phyloP scores from a whole-genome alignment of 192 early-diverging fungal genomes.

The Rhizoclosmatium sp. region DNA sequence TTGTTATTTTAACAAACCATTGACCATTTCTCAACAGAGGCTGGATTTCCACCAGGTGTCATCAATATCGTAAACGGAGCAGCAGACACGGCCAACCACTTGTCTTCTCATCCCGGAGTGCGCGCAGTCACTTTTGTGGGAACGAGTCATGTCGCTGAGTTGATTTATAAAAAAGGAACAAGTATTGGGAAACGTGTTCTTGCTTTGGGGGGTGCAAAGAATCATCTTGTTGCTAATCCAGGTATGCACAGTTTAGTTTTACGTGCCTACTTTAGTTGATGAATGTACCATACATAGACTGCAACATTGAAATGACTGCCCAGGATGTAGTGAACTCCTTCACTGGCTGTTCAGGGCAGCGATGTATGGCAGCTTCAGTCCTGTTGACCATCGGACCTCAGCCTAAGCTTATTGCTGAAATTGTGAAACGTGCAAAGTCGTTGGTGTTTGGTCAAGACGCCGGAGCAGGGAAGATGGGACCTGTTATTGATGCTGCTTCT shows the following conservation, averaged over 20 bases:
- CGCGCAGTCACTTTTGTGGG: conserved; percentile 83
- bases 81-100: conserved; percentile 59
- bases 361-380: conserved; percentile 78
- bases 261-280: neutral
- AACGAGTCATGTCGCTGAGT: conserved; percentile 77
- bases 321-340: conserved; percentile 80
- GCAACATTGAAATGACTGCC: conserved; percentile 79
- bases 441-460: conserved; percentile 63
- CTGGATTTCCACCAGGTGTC: conserved; percentile 77
- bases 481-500: conserved; percentile 76
- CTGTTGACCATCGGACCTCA: conserved; percentile 76
- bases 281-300: conserved; percentile 51
- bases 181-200: conserved; percentile 73
- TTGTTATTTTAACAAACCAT: conserved; percentile 25
- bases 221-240: conserved; percentile 80
- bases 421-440: conserved; percentile 64
- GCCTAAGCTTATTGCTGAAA: conserved; percentile 65
- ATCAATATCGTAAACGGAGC: conserved; percentile 80
- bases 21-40: conserved; percentile 58
- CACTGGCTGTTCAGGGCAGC: conserved; percentile 79
- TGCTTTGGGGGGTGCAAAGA: conserved; percentile 73
- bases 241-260: neutral
- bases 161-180: conserved; percentile 56
- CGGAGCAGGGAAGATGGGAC: conserved; percentile 67
- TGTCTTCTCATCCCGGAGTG: conserved; percentile 70